Evolutionary conservation across 2,329 filamentous ascomycete species (phyloP).

Genomic region (Pseudogymnoascus sp.): DNA sequence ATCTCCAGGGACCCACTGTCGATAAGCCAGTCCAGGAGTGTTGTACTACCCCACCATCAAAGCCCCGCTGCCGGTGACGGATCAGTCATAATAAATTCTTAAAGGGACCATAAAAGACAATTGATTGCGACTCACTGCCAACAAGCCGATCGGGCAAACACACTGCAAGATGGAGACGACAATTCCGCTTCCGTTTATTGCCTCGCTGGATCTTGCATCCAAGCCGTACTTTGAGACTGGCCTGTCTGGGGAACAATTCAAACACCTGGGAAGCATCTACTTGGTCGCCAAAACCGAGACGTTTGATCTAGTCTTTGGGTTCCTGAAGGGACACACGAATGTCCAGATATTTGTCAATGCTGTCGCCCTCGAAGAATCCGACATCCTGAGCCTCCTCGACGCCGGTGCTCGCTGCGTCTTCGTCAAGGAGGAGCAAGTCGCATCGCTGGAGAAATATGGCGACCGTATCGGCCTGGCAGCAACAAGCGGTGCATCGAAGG

Average conservation of each 20-base stretch:
- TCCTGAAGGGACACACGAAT: constrained; percentile 43
- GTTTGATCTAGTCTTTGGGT: constrained; percentile 28
- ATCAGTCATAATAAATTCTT: constrained; percentile 2
- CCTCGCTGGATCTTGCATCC: constrained; percentile 45
- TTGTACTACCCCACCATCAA: not conserved
- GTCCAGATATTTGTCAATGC: constrained; percentile 69
- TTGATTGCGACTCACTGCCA: not conserved
- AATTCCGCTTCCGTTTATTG: constrained; percentile 55
- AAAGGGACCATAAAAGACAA: not conserved
- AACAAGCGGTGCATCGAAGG: constrained; percentile 15
- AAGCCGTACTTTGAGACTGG: constrained; percentile 37
- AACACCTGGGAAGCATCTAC: constrained; percentile 52
- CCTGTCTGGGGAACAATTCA: constrained; percentile 49
- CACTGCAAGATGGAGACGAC: constrained; percentile 51
- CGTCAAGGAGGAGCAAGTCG: constrained; percentile 62
- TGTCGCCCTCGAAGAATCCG: constrained; percentile 56
- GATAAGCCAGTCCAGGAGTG: constrained; percentile 14
- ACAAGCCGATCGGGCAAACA: not conserved
- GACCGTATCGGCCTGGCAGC: constrained; percentile 45
- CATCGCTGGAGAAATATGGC: constrained; percentile 47
- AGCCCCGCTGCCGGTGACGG: constrained; percentile 10
- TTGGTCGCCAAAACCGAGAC: constrained; percentile 38
- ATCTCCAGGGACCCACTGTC: constrained; percentile 6
- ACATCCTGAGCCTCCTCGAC: constrained; percentile 75
- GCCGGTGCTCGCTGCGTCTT: constrained; percentile 80